Base-by-base conservation (phyloP, 106 monocot species). In the Iris macrosiphon region DNA sequence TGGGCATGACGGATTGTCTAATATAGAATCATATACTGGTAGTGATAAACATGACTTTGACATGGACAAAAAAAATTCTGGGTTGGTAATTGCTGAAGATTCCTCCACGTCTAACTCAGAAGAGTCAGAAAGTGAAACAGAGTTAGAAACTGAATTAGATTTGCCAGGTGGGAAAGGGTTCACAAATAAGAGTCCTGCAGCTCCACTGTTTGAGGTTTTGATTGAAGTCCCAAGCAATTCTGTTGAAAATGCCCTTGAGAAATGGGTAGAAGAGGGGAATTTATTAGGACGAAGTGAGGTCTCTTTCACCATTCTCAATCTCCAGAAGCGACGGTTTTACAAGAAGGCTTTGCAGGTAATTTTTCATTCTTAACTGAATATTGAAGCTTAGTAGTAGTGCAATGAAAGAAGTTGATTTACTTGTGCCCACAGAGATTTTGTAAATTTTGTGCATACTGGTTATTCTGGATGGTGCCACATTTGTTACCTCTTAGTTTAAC, bases 291-390 rank as follows among this genome's bases (percentile, higher is more conserved):
- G 71, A 10, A 22, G 48, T 59, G 77, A 87, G 55, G 24, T 77
- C 26, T 49, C 24, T 8, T 24, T 29, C 28, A 54, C 71, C 31
- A 31, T 79, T 19, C 45, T 62, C 21, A 43, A 50, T 57, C 80
- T 87, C 43, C 61, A 66, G n/a, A 80, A 49, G 38, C 32, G 77
- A 15, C 23, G 40, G 12, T 22, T 77, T 26, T 81, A 67, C 60
- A 31, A 15, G 19, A 87, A 81, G 57, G 86, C 86, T 13, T 45
- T 87, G 32, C 75, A 80, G 77, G 86, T 81, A 40, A 22, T 38
- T 31, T 16, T 45, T 25, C 18, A 18, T 19, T 69, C 4, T 31
- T 57, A 15, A 18, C 25, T 23, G 19, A n/a, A 63, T 60, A 26
- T 25, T 49, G 37, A 37, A 37, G n/a, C n/a, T n/a, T n/a, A n/a